Conservation (phyloP, 306 rosid species). For the Begonia masoniana region DNA sequence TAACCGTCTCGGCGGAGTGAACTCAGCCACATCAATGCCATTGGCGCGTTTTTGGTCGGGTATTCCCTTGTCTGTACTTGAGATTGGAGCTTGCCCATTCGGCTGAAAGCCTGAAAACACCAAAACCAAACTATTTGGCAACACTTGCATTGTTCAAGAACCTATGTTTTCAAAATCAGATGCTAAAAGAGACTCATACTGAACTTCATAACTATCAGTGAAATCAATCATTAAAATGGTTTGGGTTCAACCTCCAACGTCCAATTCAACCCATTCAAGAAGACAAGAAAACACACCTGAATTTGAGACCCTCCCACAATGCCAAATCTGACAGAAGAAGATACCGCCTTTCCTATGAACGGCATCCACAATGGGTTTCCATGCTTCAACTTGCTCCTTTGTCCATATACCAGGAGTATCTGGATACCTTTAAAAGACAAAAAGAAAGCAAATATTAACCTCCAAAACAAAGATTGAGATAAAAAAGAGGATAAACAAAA, state of each 20-base stretch:
- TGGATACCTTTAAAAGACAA: conserved; percentile 11
- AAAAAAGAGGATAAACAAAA: background rate
- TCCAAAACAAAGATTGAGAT: background rate
- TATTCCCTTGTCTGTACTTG: conserved; percentile 41
- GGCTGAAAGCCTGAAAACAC: conserved; percentile 29
- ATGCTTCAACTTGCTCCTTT: conserved; percentile 34
- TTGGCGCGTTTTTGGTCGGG: conserved; percentile 13
- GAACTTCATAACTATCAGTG: too few relatives aligned
- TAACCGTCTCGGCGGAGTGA: conserved; percentile 43
- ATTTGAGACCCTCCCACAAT: conserved; percentile 30
- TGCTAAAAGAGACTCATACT: too few relatives aligned
- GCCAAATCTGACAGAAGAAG: conserved; percentile 39
- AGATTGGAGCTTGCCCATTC: conserved; percentile 38
- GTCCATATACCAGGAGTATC: conserved; percentile 38
- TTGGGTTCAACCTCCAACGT: too few relatives aligned
- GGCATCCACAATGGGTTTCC: conserved; percentile 40
- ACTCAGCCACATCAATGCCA: conserved; percentile 21
- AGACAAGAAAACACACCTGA: conserved; percentile 5
- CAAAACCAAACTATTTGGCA: background rate
- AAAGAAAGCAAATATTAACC: background rate
- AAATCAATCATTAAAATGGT: too few relatives aligned
- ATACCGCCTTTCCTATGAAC: conserved; percentile 36
- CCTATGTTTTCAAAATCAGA: too few relatives aligned
- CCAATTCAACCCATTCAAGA: too few relatives aligned
- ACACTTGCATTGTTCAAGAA: background rate